Evolutionary conservation across 371 early-diverging fungal species (phyloP), one percentile per base, ranked within the genome.

Genomic region (Mortierella sp.): DNA sequence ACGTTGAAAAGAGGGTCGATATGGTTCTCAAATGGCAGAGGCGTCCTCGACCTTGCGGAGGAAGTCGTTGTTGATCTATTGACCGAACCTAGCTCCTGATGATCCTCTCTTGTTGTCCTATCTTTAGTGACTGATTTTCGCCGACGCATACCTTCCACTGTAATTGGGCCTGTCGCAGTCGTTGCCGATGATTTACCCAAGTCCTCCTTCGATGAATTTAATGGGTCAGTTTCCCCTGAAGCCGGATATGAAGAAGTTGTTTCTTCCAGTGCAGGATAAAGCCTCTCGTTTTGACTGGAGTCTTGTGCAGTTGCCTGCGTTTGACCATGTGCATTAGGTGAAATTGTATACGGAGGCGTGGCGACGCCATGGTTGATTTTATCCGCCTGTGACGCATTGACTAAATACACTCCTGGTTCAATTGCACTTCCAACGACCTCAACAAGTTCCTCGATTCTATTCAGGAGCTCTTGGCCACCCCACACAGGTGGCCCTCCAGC

Each of bases 1-100:
- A 82, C 77, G 48, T 69, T 69, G 24, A 85, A 71, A 47, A 89
- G 72, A 5, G 89, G 89, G 60, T 88, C 86, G 64, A 88, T 85
- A 47, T 88, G 83, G 16, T 36, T 77, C 32, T 58, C 73, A 62
- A 74, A 69, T n/a, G 69, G 57, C 32, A 76, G 22, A 15, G 72
- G 83, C 38, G 76, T 72, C 40, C 76, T 62, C 66, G 86, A 45
- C 40, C 73, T 73, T 58, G 21, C 53, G 40, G 63, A 75, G 67
- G 22, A 73, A 67, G 57, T 16, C 33, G 38, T 19, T 0, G 65
- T 65, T 11, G 67, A 58, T 19, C 57, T 59, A 38, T 38, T 36
- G 1, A 52, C 11, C 1, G 79, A 63, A 21, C 52, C 50, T 3
- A 40, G 36, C 16, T 48, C 43, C 59, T 32, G 71, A 33, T 16